Base-by-base conservation (phyloP, 2,329 filamentous ascomycete genomes). In the Tetracladium maxilliforme region DNA sequence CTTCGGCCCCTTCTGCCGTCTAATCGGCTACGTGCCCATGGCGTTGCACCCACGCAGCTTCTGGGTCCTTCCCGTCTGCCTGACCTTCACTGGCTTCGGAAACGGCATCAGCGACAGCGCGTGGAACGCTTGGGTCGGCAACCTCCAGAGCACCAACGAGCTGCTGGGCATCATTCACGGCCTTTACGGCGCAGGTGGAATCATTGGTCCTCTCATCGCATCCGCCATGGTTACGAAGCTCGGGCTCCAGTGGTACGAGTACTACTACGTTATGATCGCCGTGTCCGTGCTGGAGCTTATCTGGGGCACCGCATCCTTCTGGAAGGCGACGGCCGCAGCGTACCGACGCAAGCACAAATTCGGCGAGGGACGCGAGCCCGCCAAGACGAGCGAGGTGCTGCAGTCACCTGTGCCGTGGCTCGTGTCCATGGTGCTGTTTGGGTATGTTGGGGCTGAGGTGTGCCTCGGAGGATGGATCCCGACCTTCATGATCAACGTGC, bases 401-500 rank as follows among this genome's bases (percentile, higher is more conserved):
- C 41, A 43, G 6, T 42, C 57, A 24, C 57, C 53, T 24, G 59
- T 76, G 6, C 73, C 73, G 5, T 83, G 78, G 75, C 53, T 80
- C 10, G 56, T 68, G 18, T 61, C 79, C 3, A 30, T 74, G 2
- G 87, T 87, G 42, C 51, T 87, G 10, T 58, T 87, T 4, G 67
- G 69, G 6, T 87, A 90, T 39, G 73, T 84, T 1, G 82, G 81
- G 4, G 61, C 67, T 5, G 80, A 87, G 44, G 76, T 83, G 31
- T 70, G 69, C 1, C 54, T 84, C 3, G 75, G 76, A 12, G 81
- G 81, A 10, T 90, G 81, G 81, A 75, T 92, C 33, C 74, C 82
- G 24, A 75, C 74, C 1, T 92, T 92, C 44, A 92, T 92, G 80
- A 70, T 86, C n/a, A 58, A 66, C 12, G 72, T 84, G 14, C 67